Evolutionary conservation across 495 filamentous ascomycete species (phyloP), one percentile per base, ranked within the genome.

Genomic region (Penicilliopsis zonata): DNA sequence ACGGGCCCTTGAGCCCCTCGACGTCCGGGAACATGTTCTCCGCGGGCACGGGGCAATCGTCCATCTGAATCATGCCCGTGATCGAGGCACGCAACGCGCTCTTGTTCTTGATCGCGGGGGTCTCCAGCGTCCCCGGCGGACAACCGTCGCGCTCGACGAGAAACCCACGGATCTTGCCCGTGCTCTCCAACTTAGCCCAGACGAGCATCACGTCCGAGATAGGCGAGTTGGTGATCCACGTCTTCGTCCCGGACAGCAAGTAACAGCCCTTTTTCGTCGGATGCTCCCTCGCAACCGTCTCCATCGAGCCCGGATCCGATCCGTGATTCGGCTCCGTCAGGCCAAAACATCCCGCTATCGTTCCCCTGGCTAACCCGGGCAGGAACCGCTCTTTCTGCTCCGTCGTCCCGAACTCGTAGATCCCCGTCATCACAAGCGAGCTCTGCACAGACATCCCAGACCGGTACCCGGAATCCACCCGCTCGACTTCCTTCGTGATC

Each of bases 181-280:
- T 92, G 29, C 72, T 74, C 38, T 90, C 72, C 24, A 92, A 63
- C 60, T 94, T 95, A 4, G 88, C 90, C 90, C 90, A 98, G 5
- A 98, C 82, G 31, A 98, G 57, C 33, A 95, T 58, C 9, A 98
- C 61, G 46, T 98, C 88, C 4, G 86, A 73, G 40, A 96, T 94
- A 17, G 90, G 90, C 8, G 82, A 88, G 63, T 96, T 98, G 26
- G 90, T 96, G 46, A 98, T 98, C 90, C 90, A 98, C 0, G 92
- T 96, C 68, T 98, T 98, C 25, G 83, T 65, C 2, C 90, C 90
- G 25, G 72, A 80, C 19, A 98, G 59, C 20, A 78, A 67, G 33
- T 80, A 82, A 45, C 82, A 81, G 3, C 86, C 87, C 47, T 83
- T 78, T 67, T 93, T 92, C 3, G 71, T 76, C 2, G 90, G 84